Percentiles rank a stretch among this genome's conserved stretches.
Conservation (phyloP, 2,329 filamentous ascomycete species). For the Pyricularia grisea region DNA sequence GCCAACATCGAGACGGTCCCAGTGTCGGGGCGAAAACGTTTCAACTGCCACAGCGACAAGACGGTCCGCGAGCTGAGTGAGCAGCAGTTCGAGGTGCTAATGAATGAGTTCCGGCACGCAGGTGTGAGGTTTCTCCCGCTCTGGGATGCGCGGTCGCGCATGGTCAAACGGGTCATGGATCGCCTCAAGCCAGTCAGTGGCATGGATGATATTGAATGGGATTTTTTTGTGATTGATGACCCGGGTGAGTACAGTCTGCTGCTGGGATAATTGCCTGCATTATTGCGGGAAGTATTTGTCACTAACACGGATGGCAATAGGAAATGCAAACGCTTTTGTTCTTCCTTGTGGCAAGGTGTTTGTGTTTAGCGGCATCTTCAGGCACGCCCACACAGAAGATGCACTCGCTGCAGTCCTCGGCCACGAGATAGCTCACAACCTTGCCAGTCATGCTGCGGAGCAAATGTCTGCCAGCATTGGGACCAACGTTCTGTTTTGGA, state of each 20-base stretch:
- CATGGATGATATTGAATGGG: slow-evolving; percentile 51
- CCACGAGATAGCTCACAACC: slow-evolving; percentile 72
- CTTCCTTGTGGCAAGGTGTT: slow-evolving; percentile 74
- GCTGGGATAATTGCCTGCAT: background rate
- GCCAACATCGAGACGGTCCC: slow-evolving; percentile 64
- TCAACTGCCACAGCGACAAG: slow-evolving; percentile 56
- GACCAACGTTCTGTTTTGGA: slow-evolving; percentile 40
- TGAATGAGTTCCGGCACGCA: slow-evolving; percentile 42
- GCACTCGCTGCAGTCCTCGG: slow-evolving; percentile 67
- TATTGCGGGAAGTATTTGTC: background rate
- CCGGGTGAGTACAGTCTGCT: slow-evolving; percentile 22
- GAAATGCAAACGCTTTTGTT: slow-evolving; percentile 64
- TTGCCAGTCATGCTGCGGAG: slow-evolving; percentile 61
- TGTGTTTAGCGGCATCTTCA: slow-evolving; percentile 64
- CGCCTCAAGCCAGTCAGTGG: slow-evolving; percentile 60
- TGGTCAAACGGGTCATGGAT: slow-evolving; percentile 56
- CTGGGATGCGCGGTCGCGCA: slow-evolving; percentile 43
- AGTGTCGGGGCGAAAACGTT: slow-evolving; percentile 60
- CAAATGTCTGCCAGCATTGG: slow-evolving; percentile 44
- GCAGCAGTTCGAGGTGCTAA: slow-evolving; percentile 45
- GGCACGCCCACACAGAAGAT: slow-evolving; percentile 56
- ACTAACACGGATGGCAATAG: slow-evolving; percentile 14
- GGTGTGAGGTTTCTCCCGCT: slow-evolving; percentile 46
- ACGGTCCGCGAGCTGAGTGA: slow-evolving; percentile 44
- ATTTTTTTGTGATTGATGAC: slow-evolving; percentile 67